phyloP scores from a whole-genome alignment of 73 alveolate genomes.

The Halteria grandinella region DNA sequence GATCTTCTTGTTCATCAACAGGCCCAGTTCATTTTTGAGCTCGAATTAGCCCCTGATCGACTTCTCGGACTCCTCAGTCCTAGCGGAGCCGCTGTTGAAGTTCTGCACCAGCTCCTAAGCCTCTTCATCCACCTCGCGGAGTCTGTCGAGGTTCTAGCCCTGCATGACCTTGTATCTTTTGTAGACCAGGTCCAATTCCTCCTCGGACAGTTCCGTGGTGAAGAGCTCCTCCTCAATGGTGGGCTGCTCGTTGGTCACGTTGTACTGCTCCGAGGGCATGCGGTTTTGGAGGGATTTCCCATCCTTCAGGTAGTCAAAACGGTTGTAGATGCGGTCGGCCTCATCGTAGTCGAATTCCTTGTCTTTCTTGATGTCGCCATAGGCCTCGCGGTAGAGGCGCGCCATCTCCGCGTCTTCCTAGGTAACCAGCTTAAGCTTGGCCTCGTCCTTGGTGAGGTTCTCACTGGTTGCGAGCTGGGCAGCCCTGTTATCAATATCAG shows the following conservation, averaged over 20 bases:
- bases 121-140: no score
- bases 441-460: constrained; percentile 11
- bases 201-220: constrained; percentile 42
- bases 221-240: not conserved
- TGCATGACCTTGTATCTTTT: constrained; percentile 9
- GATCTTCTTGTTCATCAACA: no score
- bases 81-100: no score
- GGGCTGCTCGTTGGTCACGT: not conserved
- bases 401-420: constrained; percentile 4
- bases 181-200: constrained; percentile 9
- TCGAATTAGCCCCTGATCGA: no score
- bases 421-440: constrained; percentile 2
- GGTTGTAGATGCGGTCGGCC: constrained; percentile 9
- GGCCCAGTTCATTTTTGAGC: no score
- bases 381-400: not conserved
- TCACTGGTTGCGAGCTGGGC: not conserved
- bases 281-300: not conserved
- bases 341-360: constrained; percentile 4
- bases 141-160: not conserved
- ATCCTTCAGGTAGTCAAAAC: constrained; percentile 2
- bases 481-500: not conserved
- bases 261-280: not conserved
- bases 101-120: no score
- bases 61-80: no score
- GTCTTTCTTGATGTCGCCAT: constrained; percentile 4